Evolutionary conservation across 805 yeast genomes (phyloP), one percentile per base, ranked within the genome.

Genomic region (Metschnikowia vanudenii): DNA sequence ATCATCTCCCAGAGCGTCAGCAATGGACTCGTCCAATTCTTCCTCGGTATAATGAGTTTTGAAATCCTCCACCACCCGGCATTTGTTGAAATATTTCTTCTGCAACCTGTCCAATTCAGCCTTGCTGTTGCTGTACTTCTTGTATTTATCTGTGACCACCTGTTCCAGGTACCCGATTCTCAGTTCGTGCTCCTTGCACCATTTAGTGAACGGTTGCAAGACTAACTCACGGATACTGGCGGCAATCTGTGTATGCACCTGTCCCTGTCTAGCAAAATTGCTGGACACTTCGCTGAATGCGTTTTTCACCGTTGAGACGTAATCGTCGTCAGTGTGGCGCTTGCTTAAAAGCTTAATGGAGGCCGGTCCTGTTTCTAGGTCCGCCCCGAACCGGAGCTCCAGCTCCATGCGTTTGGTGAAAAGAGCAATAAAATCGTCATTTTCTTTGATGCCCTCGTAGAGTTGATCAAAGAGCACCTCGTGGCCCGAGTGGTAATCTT

Each of bases 181-280:
- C 54, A 78, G 79, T 43, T 76, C 76, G 64, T 88, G 96, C 43
- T 84, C 90, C 14, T 69, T 71, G 35, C 90, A 76, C 95, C 95
- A 89, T 55, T 77, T 76, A 10, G 79, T 63, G 57, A 88, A 88
- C 1, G 96, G 96, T 19, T 73, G 74, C 41, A 85, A 60, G 1
- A 88, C 92, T 62, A 79, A 67, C 1, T 67, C 57, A 46, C 78
- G 75, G 49, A 88, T 82, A 52, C 78, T 79, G 4, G 75, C 70
- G 1, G 92, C 86, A 22, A 88, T 78, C 40, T 76, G 75, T 37
- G 79, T 46, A 60, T 84, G 91, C 31, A 73, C 69, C 39, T 64
- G 63, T 4, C 87, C 88, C 62, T 86, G 86, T 31, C 66, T 71
- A 16, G 65, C 64, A 74, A 84, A 78, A 54, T 80, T 81, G 17